Percentiles rank a stretch among this genome's conserved stretches.
phyloP scores from a whole-genome alignment of 805 yeast species.

The Pichia eremophila region DNA sequence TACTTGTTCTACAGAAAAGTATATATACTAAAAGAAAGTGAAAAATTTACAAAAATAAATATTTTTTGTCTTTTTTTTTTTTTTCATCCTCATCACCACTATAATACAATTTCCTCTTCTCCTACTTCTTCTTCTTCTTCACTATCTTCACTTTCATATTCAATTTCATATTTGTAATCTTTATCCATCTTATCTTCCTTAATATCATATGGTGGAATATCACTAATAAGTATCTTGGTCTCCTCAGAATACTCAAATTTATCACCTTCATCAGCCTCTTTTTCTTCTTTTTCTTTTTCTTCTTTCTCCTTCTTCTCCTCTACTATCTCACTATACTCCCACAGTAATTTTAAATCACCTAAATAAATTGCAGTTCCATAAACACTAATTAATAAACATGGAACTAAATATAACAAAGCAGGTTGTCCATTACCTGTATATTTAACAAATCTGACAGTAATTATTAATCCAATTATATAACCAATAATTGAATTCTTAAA shows the following conservation, averaged over 20 bases:
- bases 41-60: too few species aligned
- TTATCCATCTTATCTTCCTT: conserved; percentile 19
- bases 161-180: conserved; percentile 10
- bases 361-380: conserved; percentile 25
- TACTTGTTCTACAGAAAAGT: too few species aligned
- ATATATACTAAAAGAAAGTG: too few species aligned
- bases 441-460: conserved; percentile 34
- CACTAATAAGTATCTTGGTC: conserved; percentile 17
- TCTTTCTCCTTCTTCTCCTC: conserved; percentile 7
- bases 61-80: too few species aligned
- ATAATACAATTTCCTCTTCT: too few species aligned
- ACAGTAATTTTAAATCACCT: conserved; percentile 34
- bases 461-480: conserved; percentile 37
- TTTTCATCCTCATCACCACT: too few species aligned
- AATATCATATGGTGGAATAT: conserved; percentile 13
- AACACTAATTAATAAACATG: conserved; percentile 31
- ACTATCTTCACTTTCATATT: conserved; percentile 1
- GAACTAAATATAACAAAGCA: conserved; percentile 56
- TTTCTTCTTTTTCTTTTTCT: background rate
- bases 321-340: conserved; percentile 29
- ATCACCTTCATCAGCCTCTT: conserved; percentile 1
- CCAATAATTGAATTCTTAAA: conserved; percentile 37
- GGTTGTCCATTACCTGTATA: conserved; percentile 47
- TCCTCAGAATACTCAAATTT: conserved; percentile 15
- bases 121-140: conserved; percentile 1